Evolutionary conservation across 2,329 filamentous ascomycete species (phyloP).

Genomic region (Ascochyta rabiei): DNA sequence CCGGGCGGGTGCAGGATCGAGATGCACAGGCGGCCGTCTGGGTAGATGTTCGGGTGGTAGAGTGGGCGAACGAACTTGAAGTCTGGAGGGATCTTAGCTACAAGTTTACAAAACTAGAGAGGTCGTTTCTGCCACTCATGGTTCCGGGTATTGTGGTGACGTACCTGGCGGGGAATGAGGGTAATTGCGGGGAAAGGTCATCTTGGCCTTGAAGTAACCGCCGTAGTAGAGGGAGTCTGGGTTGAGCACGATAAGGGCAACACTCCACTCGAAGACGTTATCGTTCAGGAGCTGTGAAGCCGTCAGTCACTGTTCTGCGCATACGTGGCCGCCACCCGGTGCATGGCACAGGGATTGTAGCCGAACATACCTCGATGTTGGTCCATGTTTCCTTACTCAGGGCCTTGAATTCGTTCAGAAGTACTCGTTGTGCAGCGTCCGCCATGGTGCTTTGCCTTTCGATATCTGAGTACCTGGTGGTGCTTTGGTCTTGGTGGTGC

Average conservation of each 20-base stretch:
- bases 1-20: slow-evolving; percentile 93
- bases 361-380: slow-evolving; percentile 73
- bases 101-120: too few species aligned
- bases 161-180: slow-evolving; percentile 80
- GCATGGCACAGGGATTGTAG: background rate
- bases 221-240: slow-evolving; percentile 90
- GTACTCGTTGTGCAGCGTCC: slow-evolving; percentile 71
- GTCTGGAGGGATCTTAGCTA: slow-evolving; percentile 51
- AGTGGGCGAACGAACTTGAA: slow-evolving; percentile 84
- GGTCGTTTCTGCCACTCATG: background rate
- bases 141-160: slow-evolving; percentile 24
- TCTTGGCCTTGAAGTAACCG: slow-evolving; percentile 89
- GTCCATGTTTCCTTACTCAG: slow-evolving; percentile 93
- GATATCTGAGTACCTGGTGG: background rate
- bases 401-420: slow-evolving; percentile 86
- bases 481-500: slow-evolving; percentile 18
- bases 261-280: slow-evolving; percentile 86
- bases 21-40: slow-evolving; percentile 90
- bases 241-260: slow-evolving; percentile 92
- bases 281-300: slow-evolving; percentile 69
- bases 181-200: slow-evolving; percentile 88
- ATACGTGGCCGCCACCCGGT: slow-evolving; percentile 16
- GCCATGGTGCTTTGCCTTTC: slow-evolving; percentile 29
- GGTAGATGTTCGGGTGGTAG: slow-evolving; percentile 92
- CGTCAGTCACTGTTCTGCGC: slow-evolving; percentile 31